Evolutionary conservation across 805 yeast species (phyloP), one percentile per base, ranked within the genome.

Genomic region (Metschnikowia lunata): DNA sequence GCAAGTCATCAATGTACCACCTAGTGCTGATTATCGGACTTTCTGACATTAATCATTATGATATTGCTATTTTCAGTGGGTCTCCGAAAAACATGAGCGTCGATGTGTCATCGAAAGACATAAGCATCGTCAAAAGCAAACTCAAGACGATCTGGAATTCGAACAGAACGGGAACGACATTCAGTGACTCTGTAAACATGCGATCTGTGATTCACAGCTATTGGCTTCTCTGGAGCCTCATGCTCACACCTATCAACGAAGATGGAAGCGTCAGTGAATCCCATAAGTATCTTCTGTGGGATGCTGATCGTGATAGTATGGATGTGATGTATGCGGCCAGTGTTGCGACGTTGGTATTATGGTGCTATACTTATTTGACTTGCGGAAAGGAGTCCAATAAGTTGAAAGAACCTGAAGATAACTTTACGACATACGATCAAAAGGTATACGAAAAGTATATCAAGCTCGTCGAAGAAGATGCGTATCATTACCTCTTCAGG

Each of bases 51-150:
- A 82, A 85, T 44, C 88, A 85, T 50, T 82, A 85, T 61, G 95
- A 88, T 61, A 79, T 85, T 45, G 85, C 85, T 42, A 82, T 85
- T 6, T 83, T 72, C 60, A 83, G 90, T 2, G 96, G 96, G 1
- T 85, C 88, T 7, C 93, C 93, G 1, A 79, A 84, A 65, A 76
- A 89, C 55, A 60, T 66, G 31, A 67, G 72, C 47, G 75, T 71
- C 6, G 57, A 52, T 27, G 72, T 68, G 1, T 65, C 69, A 1
- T 40, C 50, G 28, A 67, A 69, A 39, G 75, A 71, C 46, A 58
- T 61, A 40, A 43, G 51, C 15, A 52, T 61, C 18, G 72, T 67
- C 6, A 70, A 61, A 43, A 49, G 61, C 12, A 69, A 69, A 47
- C 51, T 69, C 26, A 52, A 47, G 42, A 56, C 53, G 12, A 63